Evolutionary conservation across 2,329 filamentous ascomycete species (phyloP).

Genomic region (Aphanocladium album): DNA sequence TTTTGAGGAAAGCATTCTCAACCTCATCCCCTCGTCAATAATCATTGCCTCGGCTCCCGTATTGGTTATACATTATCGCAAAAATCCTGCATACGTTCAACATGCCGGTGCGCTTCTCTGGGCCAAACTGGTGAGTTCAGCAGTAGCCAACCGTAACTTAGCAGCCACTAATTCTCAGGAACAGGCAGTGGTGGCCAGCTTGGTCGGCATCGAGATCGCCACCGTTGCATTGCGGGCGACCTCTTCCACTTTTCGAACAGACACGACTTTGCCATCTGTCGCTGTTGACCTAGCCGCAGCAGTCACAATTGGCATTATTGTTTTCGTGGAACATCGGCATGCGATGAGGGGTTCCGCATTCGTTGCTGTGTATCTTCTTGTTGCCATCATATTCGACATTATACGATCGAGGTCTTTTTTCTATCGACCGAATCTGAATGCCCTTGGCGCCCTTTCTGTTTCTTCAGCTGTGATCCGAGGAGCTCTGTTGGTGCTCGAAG

Average conservation of each 20-base stretch:
- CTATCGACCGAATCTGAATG: neutral
- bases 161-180: neutral
- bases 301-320: neutral
- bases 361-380: neutral
- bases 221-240: neutral
- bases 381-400: neutral
- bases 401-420: neutral
- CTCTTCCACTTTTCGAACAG: neutral
- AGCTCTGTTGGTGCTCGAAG: neutral
- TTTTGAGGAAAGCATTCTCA: neutral
- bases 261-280: neutral
- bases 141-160: neutral
- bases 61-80: neutral
- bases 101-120: neutral
- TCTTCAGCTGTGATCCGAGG: too few species aligned
- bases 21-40: neutral
- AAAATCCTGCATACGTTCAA: neutral
- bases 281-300: neutral
- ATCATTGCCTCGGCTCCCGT: neutral
- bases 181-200: neutral
- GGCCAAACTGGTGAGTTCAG: neutral
- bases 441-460: neutral
- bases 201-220: neutral
- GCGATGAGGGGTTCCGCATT: neutral
- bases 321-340: neutral